Evolutionary conservation across 345 rosid genomes (phyloP).

Genomic region (Rhodamnia rubescens): DNA sequence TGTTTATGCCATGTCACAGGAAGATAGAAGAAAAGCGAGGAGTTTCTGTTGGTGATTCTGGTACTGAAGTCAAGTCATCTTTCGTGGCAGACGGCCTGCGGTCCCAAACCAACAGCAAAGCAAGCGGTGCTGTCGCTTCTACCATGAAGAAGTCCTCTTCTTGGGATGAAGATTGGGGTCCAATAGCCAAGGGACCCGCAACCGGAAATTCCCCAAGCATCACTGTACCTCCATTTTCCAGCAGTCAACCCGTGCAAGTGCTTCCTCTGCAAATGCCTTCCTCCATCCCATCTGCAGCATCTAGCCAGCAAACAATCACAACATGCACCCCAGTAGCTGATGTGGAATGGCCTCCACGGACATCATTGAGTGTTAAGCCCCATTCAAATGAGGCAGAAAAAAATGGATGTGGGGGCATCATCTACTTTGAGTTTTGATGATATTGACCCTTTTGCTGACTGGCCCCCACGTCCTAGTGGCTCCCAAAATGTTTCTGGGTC

Average conservation of each 20-base stretch:
- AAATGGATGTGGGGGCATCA: conserved; percentile 28
- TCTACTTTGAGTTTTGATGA: conserved; percentile 44
- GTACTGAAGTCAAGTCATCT: conserved; percentile 41
- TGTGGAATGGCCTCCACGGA: conserved; percentile 85
- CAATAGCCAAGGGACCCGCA: conserved; percentile 26
- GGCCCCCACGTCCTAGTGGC: conserved; percentile 65
- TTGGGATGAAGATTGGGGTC: conserved; percentile 96
- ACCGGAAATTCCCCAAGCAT: neutral
- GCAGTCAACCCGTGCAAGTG: conserved; percentile 24
- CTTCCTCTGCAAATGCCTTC: conserved; percentile 24
- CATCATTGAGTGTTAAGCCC: conserved; percentile 22
- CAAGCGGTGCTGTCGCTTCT: conserved; percentile 35
- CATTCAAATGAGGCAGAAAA: conserved; percentile 22
- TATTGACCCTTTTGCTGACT: conserved; percentile 78
- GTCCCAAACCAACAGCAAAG: conserved; percentile 36
- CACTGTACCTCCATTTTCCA: neutral
- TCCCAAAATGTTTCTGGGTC: conserved; percentile 19
- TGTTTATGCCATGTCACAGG: conserved; percentile 24
- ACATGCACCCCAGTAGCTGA: conserved; percentile 71
- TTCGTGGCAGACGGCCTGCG: conserved; percentile 33
- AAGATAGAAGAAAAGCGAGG: conserved; percentile 86
- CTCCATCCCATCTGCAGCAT: conserved; percentile 15
- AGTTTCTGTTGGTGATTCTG: conserved; percentile 51
- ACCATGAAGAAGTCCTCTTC: conserved; percentile 33
- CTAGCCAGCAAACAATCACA: conserved; percentile 31